Percentiles rank a stretch among this genome's conserved stretches.
phyloP scores from a whole-genome alignment of 345 rosid species.

The Salix koriyanagi region DNA sequence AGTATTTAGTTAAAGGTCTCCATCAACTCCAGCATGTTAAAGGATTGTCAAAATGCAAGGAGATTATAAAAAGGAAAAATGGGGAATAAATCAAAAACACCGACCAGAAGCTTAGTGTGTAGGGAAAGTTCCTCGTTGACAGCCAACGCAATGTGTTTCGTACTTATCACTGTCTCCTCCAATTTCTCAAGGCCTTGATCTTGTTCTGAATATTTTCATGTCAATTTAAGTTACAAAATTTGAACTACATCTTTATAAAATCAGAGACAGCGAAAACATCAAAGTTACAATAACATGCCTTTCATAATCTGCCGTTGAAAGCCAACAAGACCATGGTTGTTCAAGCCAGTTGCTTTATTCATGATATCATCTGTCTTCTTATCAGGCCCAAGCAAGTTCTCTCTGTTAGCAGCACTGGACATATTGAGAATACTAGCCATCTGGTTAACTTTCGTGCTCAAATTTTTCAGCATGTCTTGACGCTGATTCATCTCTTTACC shows the following conservation, averaged over 20 bases:
- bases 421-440: conserved; percentile 82
- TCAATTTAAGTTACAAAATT: neutral
- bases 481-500: conserved; percentile 96
- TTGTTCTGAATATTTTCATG: conserved; percentile 63
- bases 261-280: neutral
- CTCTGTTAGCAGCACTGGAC: conserved; percentile 81
- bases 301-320: conserved; percentile 84
- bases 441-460: conserved; percentile 70
- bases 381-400: conserved; percentile 78
- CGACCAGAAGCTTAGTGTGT: conserved; percentile 79
- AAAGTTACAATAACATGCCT: conserved; percentile 45
- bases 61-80: neutral
- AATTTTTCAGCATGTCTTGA: conserved; percentile 70
- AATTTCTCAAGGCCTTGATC: conserved; percentile 95
- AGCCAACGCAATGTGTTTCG: conserved; percentile 85
- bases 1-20: neutral
- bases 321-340: conserved; percentile 83
- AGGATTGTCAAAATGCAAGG: neutral
- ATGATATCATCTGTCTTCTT: conserved; percentile 54
- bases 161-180: conserved; percentile 80
- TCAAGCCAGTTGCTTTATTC: conserved; percentile 60
- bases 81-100: conserved; percentile 12
- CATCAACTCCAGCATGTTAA: neutral
- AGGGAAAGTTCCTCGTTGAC: conserved; percentile 85
- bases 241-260: neutral